phyloP scores from a whole-genome alignment of 352 stramenopile species.

The Nothophytophthora sp. region DNA sequence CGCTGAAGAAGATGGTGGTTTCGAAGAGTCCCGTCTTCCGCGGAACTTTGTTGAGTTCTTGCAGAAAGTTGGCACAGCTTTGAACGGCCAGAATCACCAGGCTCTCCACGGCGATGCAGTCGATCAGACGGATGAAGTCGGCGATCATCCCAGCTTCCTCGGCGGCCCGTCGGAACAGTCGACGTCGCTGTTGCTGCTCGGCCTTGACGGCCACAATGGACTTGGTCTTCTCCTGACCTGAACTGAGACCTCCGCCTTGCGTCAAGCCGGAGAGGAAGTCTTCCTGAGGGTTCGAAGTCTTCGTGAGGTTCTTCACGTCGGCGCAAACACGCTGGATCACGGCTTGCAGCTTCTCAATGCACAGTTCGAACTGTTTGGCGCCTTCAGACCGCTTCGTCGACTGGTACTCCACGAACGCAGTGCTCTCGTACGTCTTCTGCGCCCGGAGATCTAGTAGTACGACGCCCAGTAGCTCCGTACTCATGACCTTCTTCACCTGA shows the following conservation, averaged over 20 bases:
- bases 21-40: constrained; percentile 93
- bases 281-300: constrained; percentile 54
- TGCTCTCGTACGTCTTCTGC: constrained; percentile 91
- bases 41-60: constrained; percentile 87
- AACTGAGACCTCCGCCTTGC: constrained; percentile 21
- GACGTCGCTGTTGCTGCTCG: constrained; percentile 82
- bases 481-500: constrained; percentile 90
- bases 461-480: constrained; percentile 79
- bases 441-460: constrained; percentile 80
- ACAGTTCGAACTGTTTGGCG: constrained; percentile 89
- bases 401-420: constrained; percentile 92
- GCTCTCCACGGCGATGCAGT: constrained; percentile 93
- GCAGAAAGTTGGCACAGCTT: constrained; percentile 85
- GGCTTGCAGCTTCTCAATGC: constrained; percentile 90
- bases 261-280: constrained; percentile 57
- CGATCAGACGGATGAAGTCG: constrained; percentile 93
- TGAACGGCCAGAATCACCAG: constrained; percentile 86
- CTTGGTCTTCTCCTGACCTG: constrained; percentile 85
- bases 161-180: constrained; percentile 81
- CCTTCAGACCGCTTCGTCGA: constrained; percentile 83
- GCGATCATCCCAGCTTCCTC: constrained; percentile 91
- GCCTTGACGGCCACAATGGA: constrained; percentile 93
- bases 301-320: constrained; percentile 90
- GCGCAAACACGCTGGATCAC: constrained; percentile 90
- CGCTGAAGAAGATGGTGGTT: constrained; percentile 91